These are phyloP conservation scores for Colletotrichum melonis DNA, from an alignment of 2,329 filamentous ascomycete genomes.

Conservation along the genomic window DNA sequence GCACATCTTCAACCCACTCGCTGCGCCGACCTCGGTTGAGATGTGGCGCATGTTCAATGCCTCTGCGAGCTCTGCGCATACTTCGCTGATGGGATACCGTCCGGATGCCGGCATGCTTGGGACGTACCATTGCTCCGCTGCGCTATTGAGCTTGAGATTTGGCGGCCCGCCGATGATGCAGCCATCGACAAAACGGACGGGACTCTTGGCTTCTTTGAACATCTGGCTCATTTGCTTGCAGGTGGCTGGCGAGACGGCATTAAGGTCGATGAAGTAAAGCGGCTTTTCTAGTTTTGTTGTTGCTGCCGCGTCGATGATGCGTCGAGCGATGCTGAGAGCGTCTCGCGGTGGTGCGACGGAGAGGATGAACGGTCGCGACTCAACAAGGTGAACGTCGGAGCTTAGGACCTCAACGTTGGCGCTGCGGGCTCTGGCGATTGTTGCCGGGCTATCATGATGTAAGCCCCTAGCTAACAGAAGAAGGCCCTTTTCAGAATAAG, in stretches of 20 bases:
- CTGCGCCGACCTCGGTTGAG: conserved; percentile 61
- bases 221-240: conserved; percentile 54
- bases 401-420: conserved; percentile 64
- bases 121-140: conserved; percentile 47
- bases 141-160: conserved; percentile 41
- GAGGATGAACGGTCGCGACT: conserved; percentile 68
- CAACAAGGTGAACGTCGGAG: conserved; percentile 67
- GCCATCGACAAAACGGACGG: conserved; percentile 66
- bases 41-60: conserved; percentile 63
- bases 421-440: conserved; percentile 63
- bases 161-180: conserved; percentile 68
- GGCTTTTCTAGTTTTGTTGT: conserved; percentile 47
- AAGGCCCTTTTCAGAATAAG: too few species aligned
- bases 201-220: conserved; percentile 52
- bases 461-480: background rate
- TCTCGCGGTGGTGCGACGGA: conserved; percentile 76
- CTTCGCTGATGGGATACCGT: conserved; percentile 52
- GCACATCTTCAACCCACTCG: conserved; percentile 73
- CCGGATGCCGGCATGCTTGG: conserved; percentile 62
- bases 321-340: conserved; percentile 67
- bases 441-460: conserved; percentile 60
- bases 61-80: conserved; percentile 51
- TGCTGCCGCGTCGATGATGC: conserved; percentile 64
- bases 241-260: conserved; percentile 71
- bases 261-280: conserved; percentile 73